Evolutionary conservation across 768 basidiomycete genomes (phyloP), one percentile per base, ranked within the genome.

Genomic region (Amanita molliuscula): DNA sequence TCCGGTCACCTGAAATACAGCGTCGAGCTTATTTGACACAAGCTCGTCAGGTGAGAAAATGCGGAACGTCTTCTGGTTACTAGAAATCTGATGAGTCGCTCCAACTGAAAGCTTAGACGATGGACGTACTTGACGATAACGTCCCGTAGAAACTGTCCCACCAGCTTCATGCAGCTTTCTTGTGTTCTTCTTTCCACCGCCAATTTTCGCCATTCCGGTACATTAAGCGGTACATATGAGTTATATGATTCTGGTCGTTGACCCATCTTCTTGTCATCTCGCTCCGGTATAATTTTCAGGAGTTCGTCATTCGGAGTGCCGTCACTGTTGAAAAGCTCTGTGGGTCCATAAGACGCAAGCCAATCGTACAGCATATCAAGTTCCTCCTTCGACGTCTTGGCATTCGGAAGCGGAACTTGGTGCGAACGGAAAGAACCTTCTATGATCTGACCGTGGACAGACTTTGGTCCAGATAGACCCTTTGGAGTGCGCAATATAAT

Each of bases 11-110:
- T 84, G 76, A 36, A 93, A 76, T 5, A 86, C 82, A 3, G 79
- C 86, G 58, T 89, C 88, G 7, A 96, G 79, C 66, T 92, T 93
- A 66, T 93, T 93, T 35, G 84, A 88, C 9, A 84, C 79, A 1
- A 92, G 70, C 58, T 92, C 88, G 55, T 96, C 92, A 0, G 92
- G 92, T 18, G 85, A 90, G 69, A 94, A 94, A 52, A 95, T 88
- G 34, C 92, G 77, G 76, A 93, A 93, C 0, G 75, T 71, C 16
- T 66, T 72, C 1, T 85, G 86, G 62, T 96, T 92, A 47, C 81
- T 83, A 50, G 9, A 13, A 26, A n/a, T 15, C 15, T 8, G 6
- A 50, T 7, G 18, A 34, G 6, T 26, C 33, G 16, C 15, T 18
- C 9, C 10, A 10, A 26, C 38, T 23, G 10, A 18, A 11, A 34